Percentiles rank a stretch among this genome's conserved stretches.
Conservation (phyloP, 2,329 filamentous ascomycete genomes). For the Xylaria sp. region DNA sequence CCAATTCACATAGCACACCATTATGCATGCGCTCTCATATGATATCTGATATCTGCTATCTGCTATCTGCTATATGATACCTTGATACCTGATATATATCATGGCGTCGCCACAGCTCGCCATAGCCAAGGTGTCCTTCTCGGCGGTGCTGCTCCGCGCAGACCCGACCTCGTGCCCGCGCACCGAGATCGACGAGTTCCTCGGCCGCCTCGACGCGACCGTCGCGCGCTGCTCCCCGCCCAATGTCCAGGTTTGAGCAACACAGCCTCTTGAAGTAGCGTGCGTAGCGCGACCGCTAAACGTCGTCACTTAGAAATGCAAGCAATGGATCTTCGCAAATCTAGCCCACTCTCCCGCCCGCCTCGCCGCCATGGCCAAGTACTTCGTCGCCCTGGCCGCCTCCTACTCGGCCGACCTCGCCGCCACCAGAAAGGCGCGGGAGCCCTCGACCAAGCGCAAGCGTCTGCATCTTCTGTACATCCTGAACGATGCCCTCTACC, state of each 20-base stretch:
- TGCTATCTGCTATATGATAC: too few species aligned
- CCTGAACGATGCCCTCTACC: conserved; percentile 80
- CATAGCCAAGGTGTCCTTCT: conserved; percentile 82
- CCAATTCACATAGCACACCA: conserved; percentile 1
- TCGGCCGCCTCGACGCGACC: conserved; percentile 70
- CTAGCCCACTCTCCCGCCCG: conserved; percentile 74
- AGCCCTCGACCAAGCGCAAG: conserved; percentile 71
- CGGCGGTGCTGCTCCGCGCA: conserved; percentile 76
- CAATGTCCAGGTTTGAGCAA: conserved; percentile 88
- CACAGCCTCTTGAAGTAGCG: conserved; percentile 54
- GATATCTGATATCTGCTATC: too few species aligned
- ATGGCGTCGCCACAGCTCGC: conserved; percentile 76
- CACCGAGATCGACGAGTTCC: conserved; percentile 75
- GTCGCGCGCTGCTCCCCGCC: conserved; percentile 76
- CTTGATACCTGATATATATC: too few species aligned
- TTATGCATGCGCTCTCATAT: conserved; percentile 20
- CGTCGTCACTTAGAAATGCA: conserved; percentile 75
- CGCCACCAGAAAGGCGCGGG: conserved; percentile 49
- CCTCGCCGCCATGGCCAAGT: conserved; percentile 76
- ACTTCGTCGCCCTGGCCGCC: conserved; percentile 74
- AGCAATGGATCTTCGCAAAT: conserved; percentile 82
- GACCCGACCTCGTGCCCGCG: conserved; percentile 76
- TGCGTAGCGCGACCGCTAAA: conserved; percentile 50
- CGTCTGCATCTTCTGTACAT: conserved; percentile 81
- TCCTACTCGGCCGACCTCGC: conserved; percentile 57